Base-by-base conservation (phyloP, 108 stramenopile genomes). In the Cyclotella baltica region DNA sequence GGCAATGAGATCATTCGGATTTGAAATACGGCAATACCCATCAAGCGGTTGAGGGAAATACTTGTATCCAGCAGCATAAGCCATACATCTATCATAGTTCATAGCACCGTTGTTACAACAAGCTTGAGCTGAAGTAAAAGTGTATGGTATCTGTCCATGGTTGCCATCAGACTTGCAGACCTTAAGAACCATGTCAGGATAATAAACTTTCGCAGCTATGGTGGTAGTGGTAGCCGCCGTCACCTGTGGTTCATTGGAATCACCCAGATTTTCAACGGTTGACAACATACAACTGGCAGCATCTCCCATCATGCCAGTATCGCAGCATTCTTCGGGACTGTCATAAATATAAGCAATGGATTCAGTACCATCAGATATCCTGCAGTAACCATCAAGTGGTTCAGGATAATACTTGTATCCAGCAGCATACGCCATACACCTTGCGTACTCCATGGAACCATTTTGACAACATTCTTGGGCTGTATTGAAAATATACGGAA, bases 91-190 rank as follows among this genome's bases (percentile, higher is more conserved):
- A 16, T 37, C 40, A 38, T 67, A 79, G 37, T 79, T 71, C 46
- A 79, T 68, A 6, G 25, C 25, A 8, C 4, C 11, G 58, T 64
- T 77, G 31, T 50, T 25, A 52, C 76, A 77, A 29, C 76, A 77
- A 27, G 52, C 46, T 29, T 62, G 1, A 27, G 76, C 67, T 16
- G 57, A 55, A 9, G 67, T 29, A n/a, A 69, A 77, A 31, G 55
- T 68, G 23, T 68, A 69, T 18, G 67, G 67, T 29, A 0, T 65
- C 16, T 43, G 23, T 25, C 35, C 77, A 13, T 79, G 71, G 0
- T 67, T 57, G 22, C 78, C 78, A 36, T 79, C 78, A 66, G 31
- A 67, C 56, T 79, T 79, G 71, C 78, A 79, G 25, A 79, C 63
- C 33, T 58, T 51, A 29, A 64, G 62, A 20, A 36, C 8, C 18